Percentiles rank a stretch among this genome's conserved stretches.
These are phyloP conservation scores for Moesziomyces sp. DNA, from an alignment of 1,284 basidiomycete genomes.

Conservation along the genomic window DNA sequence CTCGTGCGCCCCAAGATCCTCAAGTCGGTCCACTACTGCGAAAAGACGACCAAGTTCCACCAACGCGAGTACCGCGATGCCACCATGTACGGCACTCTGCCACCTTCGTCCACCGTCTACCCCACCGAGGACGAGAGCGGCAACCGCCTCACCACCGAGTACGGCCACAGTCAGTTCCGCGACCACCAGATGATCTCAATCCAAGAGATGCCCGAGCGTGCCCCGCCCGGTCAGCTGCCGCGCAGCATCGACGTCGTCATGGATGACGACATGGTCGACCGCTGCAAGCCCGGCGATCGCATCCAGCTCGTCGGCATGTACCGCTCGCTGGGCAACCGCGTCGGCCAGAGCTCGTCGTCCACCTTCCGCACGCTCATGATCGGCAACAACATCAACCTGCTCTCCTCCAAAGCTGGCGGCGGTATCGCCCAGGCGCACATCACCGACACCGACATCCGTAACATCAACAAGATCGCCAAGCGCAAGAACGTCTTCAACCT, in stretches of 20 bases:
- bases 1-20: slow-evolving; percentile 98
- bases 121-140: slow-evolving; percentile 93
- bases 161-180: slow-evolving; percentile 88
- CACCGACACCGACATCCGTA: slow-evolving; percentile 93
- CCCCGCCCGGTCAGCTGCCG: slow-evolving; percentile 95
- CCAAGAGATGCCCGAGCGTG: slow-evolving; percentile 99
- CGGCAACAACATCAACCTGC: slow-evolving; percentile 94
- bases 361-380: slow-evolving; percentile 92
- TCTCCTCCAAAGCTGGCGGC: slow-evolving; percentile 94
- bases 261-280: slow-evolving; percentile 96
- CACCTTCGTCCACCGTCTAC: slow-evolving; percentile 69
- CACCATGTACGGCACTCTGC: slow-evolving; percentile 83
- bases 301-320: slow-evolving; percentile 97
- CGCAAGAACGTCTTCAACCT: slow-evolving; percentile 83
- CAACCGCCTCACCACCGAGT: slow-evolving; percentile 88
- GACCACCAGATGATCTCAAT: slow-evolving; percentile 98
- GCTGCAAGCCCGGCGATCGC: slow-evolving; percentile 96
- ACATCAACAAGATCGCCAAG: slow-evolving; percentile 93
- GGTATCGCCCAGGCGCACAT: slow-evolving; percentile 92
- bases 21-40: slow-evolving; percentile 94
- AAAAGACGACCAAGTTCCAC: slow-evolving; percentile 84
- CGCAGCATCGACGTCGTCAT: slow-evolving; percentile 94
- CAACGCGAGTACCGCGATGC: slow-evolving; percentile 90
- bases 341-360: slow-evolving; percentile 75
- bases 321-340: slow-evolving; percentile 86